Conservation (phyloP, 2,329 filamentous ascomycete genomes). For the Colletotrichum gloeosporioides region DNA sequence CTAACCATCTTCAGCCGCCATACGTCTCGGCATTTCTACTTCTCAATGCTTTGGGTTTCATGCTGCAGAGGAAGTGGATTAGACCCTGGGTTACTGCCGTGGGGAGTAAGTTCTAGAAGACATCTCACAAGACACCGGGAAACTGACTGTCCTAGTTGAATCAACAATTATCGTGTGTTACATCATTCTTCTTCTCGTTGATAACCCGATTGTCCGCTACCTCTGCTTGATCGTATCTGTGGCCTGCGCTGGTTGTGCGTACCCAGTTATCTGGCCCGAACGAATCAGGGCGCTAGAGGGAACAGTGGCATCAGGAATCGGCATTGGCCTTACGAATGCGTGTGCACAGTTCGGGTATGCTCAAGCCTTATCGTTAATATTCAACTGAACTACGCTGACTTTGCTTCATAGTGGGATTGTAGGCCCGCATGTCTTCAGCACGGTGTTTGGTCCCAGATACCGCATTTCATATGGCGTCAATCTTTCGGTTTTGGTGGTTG, state of each 20-base stretch:
- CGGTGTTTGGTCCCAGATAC: background rate
- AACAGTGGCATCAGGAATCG: background rate
- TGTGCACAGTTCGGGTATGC: background rate
- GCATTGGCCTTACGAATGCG: background rate
- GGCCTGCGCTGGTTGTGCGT: background rate
- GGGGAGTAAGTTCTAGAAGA: background rate
- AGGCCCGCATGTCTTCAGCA: background rate
- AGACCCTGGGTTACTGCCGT: background rate
- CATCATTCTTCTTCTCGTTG: background rate
- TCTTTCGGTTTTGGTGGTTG: background rate
- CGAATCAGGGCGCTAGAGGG: background rate
- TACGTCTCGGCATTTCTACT: background rate
- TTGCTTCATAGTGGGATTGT: background rate
- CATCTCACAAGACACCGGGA: background rate
- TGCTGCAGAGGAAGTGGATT: background rate
- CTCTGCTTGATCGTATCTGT: background rate
- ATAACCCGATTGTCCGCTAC: background rate
- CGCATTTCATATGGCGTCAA: background rate
- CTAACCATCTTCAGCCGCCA: background rate
- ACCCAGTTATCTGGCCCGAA: background rate
- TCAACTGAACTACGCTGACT: background rate
- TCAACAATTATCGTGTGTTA: background rate
- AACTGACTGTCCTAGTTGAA: background rate
- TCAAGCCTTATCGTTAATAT: background rate
- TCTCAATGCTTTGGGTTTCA: background rate